A percentile compares a stretch with the other conserved stretches of the same genome.
Conservation (phyloP, 108 stramenopile genomes). For the Epithemia pelagica region DNA sequence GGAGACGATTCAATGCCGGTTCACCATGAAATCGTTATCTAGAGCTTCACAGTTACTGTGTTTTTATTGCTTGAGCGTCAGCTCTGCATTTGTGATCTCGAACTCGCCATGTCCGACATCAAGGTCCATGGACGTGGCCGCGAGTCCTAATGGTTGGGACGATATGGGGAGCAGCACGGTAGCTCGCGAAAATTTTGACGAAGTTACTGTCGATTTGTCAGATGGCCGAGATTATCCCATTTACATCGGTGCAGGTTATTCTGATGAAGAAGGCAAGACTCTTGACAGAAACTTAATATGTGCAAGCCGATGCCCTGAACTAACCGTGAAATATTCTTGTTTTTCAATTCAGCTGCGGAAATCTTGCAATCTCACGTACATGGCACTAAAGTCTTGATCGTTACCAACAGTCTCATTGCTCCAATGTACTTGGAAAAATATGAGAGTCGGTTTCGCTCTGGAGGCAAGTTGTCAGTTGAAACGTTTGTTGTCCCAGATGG, state of each 20-base stretch:
- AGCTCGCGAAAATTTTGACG: conserved; percentile 35
- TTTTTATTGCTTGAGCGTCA: neutral
- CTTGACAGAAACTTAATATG: no score
- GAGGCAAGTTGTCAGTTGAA: conserved; percentile 33
- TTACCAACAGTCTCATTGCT: conserved; percentile 77
- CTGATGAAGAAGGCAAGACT: conserved; percentile 28
- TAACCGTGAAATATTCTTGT: neutral
- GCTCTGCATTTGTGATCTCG: neutral
- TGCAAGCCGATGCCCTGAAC: neutral
- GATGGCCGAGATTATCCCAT: conserved; percentile 84
- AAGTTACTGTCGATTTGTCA: conserved; percentile 68
- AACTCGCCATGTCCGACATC: neutral
- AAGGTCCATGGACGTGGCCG: neutral
- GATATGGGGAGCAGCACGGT: conserved; percentile 12
- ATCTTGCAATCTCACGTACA: conserved; percentile 30
- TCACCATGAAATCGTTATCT: no score
- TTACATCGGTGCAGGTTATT: conserved; percentile 74
- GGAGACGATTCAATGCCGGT: no score
- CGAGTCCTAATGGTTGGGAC: neutral
- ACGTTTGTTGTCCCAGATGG: conserved; percentile 82
- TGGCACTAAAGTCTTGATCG: conserved; percentile 40
- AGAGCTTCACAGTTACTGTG: no score
- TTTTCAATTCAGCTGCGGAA: conserved; percentile 17
- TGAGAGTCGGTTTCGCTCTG: conserved; percentile 26
- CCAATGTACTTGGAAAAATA: conserved; percentile 74